phyloP scores from a whole-genome alignment of 108 stramenopile genomes.

The Schizochytrium sp. region DNA sequence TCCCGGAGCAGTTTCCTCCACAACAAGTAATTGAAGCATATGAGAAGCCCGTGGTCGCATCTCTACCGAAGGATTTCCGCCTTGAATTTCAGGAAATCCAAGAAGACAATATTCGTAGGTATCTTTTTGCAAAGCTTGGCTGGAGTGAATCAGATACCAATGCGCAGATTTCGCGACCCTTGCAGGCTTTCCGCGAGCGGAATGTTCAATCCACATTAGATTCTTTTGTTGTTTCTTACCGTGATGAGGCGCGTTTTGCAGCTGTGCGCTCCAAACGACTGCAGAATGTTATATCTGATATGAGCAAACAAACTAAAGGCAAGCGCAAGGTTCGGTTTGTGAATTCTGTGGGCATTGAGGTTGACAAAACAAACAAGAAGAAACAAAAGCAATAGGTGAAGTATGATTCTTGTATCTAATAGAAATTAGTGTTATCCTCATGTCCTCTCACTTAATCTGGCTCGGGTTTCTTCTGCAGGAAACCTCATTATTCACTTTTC shows the following conservation, averaged over 20 bases:
- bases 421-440: too few relatives aligned
- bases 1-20: conserved; percentile 17
- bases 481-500: too few relatives aligned
- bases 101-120: background rate
- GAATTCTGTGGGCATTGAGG: conserved; percentile 17
- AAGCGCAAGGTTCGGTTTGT: conserved; percentile 23
- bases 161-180: background rate
- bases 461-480: too few relatives aligned
- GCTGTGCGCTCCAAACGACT: conserved; percentile 81
- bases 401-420: too few relatives aligned
- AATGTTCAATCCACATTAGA: conserved; percentile 88
- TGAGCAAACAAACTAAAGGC: background rate
- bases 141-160: background rate
- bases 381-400: too few relatives aligned
- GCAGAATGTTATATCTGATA: conserved; percentile 72
- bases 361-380: background rate
- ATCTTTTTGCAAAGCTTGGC: background rate
- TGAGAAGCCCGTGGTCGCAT: conserved; percentile 53
- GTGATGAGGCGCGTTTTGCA: conserved; percentile 90
- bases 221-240: conserved; percentile 89
- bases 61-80: background rate
- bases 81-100: conserved; percentile 67
- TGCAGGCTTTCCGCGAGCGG: conserved; percentile 40
- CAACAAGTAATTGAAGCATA: conserved; percentile 29
- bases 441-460: too few relatives aligned